A percentile compares a stretch with the other conserved stretches of the same genome.
Conservation (phyloP, 345 rosid species). For the Gossypium longicalyx region DNA sequence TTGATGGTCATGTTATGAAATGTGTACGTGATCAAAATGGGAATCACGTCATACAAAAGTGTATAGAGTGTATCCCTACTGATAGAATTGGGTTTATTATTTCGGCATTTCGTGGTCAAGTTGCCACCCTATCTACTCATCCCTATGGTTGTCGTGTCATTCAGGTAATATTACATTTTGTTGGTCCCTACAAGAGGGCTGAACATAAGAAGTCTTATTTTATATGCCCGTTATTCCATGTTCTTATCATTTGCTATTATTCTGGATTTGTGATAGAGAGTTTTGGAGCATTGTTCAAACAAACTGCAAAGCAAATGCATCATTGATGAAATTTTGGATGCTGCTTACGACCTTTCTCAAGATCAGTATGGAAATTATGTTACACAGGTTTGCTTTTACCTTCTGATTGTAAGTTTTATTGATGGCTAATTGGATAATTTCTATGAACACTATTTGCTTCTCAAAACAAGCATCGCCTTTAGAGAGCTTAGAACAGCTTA, state of each 20-base stretch:
- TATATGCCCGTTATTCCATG: background rate
- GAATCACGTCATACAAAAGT: conserved; percentile 95
- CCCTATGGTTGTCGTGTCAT: conserved; percentile 99
- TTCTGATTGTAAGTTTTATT: conserved; percentile 9
- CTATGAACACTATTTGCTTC: background rate
- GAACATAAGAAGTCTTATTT: conserved; percentile 9
- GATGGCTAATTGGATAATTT: background rate
- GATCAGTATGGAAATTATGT: conserved; percentile 99
- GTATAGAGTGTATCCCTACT: conserved; percentile 77
- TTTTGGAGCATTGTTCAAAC: conserved; percentile 88
- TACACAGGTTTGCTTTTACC: conserved; percentile 61
- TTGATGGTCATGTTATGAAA: conserved; percentile 84
- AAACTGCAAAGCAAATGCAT: conserved; percentile 70
- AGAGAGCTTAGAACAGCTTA: background rate
- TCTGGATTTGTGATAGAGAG: conserved; percentile 52
- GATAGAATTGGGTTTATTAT: conserved; percentile 74
- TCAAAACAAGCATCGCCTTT: background rate
- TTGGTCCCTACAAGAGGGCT: conserved; percentile 6
- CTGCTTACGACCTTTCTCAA: conserved; percentile 73
- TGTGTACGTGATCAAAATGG: conserved; percentile 98
- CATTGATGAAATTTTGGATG: conserved; percentile 86
- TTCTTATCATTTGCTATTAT: conserved; percentile 4
- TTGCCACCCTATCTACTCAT: conserved; percentile 78
- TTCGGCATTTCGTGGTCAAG: conserved; percentile 82
- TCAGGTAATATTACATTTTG: conserved; percentile 48